These are phyloP conservation scores for Crinitomyces ghanaensis DNA, from an alignment of 805 yeast species.

Conservation along the genomic window DNA sequence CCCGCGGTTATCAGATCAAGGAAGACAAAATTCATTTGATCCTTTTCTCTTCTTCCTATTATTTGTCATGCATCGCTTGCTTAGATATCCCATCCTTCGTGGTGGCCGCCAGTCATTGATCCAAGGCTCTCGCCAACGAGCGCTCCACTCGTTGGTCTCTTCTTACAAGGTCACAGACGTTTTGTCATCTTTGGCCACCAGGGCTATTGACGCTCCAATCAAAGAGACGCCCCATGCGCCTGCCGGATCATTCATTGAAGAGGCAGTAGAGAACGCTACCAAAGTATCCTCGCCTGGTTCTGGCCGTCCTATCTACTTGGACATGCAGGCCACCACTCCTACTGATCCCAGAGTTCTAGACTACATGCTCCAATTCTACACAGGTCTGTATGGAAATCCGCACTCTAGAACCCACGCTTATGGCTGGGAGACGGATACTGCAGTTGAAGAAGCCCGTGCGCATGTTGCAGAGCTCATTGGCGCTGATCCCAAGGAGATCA, in stretches of 20 bases:
- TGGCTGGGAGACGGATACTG: constrained; percentile 97
- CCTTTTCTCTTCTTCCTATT: no score
- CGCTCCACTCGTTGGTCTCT: no score
- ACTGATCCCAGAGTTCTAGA: constrained; percentile 87
- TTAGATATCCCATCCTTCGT: no score
- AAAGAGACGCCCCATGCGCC: constrained; percentile 13
- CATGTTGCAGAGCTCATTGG: constrained; percentile 73
- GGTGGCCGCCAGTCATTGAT: no score
- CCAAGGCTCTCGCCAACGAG: no score
- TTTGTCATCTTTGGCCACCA: constrained; percentile 11
- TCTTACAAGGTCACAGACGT: constrained; percentile 12
- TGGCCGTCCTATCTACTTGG: constrained; percentile 81
- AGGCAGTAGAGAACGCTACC: constrained; percentile 13
- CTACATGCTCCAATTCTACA: constrained; percentile 31
- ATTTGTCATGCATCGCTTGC: no score
- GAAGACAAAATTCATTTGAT: no score
- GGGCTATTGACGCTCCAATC: constrained; percentile 7
- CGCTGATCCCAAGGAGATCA: constrained; percentile 94
- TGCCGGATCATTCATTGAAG: constrained; percentile 14
- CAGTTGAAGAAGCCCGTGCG: constrained; percentile 75
- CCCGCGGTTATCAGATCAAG: no score
- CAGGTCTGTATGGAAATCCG: constrained; percentile 95
- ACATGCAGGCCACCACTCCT: constrained; percentile 98
- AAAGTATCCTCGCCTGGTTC: constrained; percentile 7
- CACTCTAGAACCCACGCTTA: constrained; percentile 94